Evolutionary conservation across 1,284 basidiomycete species (phyloP).

Genomic region (Microbotryum intermedium): DNA sequence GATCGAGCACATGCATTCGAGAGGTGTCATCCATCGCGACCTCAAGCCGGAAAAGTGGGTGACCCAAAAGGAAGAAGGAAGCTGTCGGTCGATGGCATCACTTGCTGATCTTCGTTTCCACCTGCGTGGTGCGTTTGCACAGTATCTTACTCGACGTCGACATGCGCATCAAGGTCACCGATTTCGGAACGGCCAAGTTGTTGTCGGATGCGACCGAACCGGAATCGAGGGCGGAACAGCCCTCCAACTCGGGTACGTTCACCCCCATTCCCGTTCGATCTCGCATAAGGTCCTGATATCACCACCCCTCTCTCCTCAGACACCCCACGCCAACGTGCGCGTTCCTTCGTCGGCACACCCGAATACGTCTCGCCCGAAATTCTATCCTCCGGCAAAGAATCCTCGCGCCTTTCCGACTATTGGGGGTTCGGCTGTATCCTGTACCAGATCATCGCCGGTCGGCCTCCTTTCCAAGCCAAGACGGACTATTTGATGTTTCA

Average conservation of each 20-base stretch:
- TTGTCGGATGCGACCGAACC: slow-evolving; percentile 12
- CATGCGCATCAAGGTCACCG: slow-evolving; percentile 85
- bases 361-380: slow-evolving; percentile 94
- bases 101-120: slow-evolving; percentile 4
- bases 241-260: not conserved
- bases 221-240: not conserved
- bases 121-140: slow-evolving; percentile 55
- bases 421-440: slow-evolving; percentile 52
- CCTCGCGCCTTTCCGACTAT: slow-evolving; percentile 43
- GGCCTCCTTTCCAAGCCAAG: slow-evolving; percentile 48
- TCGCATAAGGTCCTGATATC: not conserved
- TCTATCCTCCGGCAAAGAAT: slow-evolving; percentile 53
- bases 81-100: not conserved
- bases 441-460: slow-evolving; percentile 48
- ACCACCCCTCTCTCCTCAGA: slow-evolving; percentile 21
- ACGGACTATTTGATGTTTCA: slow-evolving; percentile 54
- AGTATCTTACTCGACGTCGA: slow-evolving; percentile 72
- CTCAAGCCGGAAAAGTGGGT: slow-evolving; percentile 34
- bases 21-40: slow-evolving; percentile 76
- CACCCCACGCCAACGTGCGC: slow-evolving; percentile 19
- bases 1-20: slow-evolving; percentile 77
- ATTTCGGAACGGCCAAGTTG: slow-evolving; percentile 93
- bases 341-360: slow-evolving; percentile 89
- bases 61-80: not conserved
- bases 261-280: no score